phyloP scores from a whole-genome alignment of 805 yeast genomes.

The Candida ulmi region DNA sequence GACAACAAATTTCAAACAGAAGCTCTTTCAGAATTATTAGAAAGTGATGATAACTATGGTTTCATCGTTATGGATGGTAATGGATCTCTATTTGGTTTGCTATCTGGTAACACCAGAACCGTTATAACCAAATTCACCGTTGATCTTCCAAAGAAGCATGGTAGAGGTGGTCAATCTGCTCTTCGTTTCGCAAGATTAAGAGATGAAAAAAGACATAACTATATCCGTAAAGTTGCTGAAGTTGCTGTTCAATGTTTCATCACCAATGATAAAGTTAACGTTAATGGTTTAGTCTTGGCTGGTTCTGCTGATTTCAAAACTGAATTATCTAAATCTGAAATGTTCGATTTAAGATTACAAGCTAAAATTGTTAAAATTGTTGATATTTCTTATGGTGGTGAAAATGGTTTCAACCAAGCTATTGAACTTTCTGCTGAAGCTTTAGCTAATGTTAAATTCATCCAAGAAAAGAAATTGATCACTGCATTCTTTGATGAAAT shows the following conservation, averaged over 20 bases:
- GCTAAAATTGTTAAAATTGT: conserved; percentile 87
- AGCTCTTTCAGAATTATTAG: conserved; percentile 88
- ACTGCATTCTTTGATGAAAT: conserved; percentile 93
- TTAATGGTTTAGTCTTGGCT: conserved; percentile 90
- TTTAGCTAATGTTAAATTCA: conserved; percentile 92
- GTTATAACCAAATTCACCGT: conserved; percentile 94
- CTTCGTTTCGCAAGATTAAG: conserved; percentile 97
- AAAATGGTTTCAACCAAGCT: conserved; percentile 98
- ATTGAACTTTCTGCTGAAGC: conserved; percentile 97
- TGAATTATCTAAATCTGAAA: conserved; percentile 86
- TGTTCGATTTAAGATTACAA: conserved; percentile 86
- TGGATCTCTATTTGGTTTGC: conserved; percentile 92
- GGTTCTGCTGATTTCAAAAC: conserved; percentile 99
- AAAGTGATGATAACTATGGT: conserved; percentile 94
- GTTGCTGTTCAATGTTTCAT: conserved; percentile 96
- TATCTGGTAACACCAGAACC: conserved; percentile 95
- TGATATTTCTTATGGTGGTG: conserved; percentile 98
- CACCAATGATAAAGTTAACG: conserved; percentile 90
- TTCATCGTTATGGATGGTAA: conserved; percentile 99
- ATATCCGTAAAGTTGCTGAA: conserved; percentile 97
- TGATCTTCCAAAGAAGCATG: conserved; percentile 98
- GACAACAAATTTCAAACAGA: conserved; percentile 98
- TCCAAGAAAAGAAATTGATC: conserved; percentile 95
- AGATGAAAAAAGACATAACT: conserved; percentile 98
- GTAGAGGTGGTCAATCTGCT: conserved; percentile 99